Percentiles rank a stretch among this genome's conserved stretches.
phyloP scores from a whole-genome alignment of 257 asterid genomes.

The Primulina tabacum region DNA sequence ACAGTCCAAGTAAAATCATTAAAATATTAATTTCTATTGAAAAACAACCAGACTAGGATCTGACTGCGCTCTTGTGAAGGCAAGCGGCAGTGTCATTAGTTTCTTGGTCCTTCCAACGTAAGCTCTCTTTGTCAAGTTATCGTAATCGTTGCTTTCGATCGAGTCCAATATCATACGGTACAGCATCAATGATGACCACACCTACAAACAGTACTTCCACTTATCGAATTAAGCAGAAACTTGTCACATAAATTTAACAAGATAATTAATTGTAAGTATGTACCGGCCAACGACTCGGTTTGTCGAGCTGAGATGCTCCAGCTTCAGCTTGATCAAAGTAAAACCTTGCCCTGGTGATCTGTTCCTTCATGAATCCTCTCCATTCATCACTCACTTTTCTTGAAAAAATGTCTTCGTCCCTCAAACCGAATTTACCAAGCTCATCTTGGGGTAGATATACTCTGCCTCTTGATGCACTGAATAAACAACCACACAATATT shows the following conservation, averaged over 20 bases:
- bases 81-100: constrained; percentile 59
- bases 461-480: constrained; percentile 75
- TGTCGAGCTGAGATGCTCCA: constrained; percentile 74
- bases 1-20: too few relatives aligned
- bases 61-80: constrained; percentile 51
- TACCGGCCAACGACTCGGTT: constrained; percentile 93
- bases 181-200: constrained; percentile 74
- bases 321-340: constrained; percentile 68
- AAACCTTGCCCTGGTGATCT: constrained; percentile 69
- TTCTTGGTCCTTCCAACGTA: constrained; percentile 65
- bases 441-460: constrained; percentile 87
- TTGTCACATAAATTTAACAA: too few relatives aligned
- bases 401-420: constrained; percentile 61
- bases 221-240: too few relatives aligned
- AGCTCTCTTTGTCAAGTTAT: constrained; percentile 72
- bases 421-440: constrained; percentile 52
- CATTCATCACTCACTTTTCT: constrained; percentile 56
- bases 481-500: neutral
- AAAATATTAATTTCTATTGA: neutral
- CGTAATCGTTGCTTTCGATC: constrained; percentile 62
- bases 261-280: constrained; percentile 1
- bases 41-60: constrained; percentile 25
- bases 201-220: constrained; percentile 37
- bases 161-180: constrained; percentile 69
- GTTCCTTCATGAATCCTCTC: constrained; percentile 81